Conservation (phyloP, 129 eudicot species). For the Pittosporum tobira region DNA sequence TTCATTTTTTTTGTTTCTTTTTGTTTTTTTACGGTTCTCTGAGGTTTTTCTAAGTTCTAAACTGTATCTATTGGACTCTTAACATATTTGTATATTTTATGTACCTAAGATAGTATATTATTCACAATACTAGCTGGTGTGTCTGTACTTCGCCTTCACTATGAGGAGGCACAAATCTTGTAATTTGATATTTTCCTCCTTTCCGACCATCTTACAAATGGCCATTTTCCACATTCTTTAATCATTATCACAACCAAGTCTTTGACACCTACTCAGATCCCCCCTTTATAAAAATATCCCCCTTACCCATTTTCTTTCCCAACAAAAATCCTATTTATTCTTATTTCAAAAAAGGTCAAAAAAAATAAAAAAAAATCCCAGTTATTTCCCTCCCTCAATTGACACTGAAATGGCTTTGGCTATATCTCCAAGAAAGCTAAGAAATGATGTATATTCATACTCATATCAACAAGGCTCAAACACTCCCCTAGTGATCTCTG, state of each 20-base stretch:
- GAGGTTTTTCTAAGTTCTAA: not conserved
- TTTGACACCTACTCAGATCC: not conserved
- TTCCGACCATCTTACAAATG: constrained; percentile 68
- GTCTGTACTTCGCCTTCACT: constrained; percentile 39
- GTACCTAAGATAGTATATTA: not conserved
- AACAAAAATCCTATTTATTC: constrained; percentile 14
- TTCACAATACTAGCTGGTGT: constrained; percentile 40
- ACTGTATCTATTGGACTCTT: no score
- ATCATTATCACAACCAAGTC: constrained; percentile 6
- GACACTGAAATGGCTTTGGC: constrained; percentile 28
- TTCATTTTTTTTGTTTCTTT: no score
- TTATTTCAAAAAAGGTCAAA: no score
- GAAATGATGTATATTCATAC: constrained; percentile 74
- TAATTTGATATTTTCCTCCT: constrained; percentile 34
- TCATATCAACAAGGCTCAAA: constrained; percentile 57
- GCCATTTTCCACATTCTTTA: constrained; percentile 13
- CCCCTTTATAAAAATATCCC: constrained; percentile 17
- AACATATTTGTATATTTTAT: not conserved
- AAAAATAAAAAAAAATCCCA: no score
- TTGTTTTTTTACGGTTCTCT: no score
- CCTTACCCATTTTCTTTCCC: constrained; percentile 11
- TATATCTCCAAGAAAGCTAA: constrained; percentile 87
- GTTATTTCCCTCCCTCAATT: constrained; percentile 8
- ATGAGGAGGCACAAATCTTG: constrained; percentile 45
- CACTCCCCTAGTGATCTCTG: constrained; percentile 72